A percentile compares a stretch with the other conserved stretches of the same genome.
These are phyloP conservation scores for Colletotrichum musae DNA, from an alignment of 2,329 filamentous ascomycete species.

Conservation along the genomic window DNA sequence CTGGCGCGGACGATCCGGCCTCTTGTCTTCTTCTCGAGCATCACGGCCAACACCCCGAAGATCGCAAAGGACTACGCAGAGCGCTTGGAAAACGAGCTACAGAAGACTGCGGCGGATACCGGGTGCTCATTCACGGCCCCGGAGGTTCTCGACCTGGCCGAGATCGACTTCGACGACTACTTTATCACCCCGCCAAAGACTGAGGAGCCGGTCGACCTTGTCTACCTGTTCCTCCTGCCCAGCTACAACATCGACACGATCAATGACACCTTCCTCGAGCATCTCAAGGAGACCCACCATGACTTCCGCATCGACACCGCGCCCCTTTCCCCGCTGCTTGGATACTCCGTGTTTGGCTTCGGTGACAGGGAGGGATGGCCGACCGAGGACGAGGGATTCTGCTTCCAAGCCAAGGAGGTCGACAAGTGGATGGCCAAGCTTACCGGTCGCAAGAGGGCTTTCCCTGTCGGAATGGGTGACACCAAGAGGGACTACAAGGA, in stretches of 20 bases:
- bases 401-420: constrained; percentile 89
- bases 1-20: constrained; percentile 73
- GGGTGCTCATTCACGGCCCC: constrained; percentile 66
- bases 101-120: constrained; percentile 58
- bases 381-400: constrained; percentile 90
- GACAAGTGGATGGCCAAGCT: constrained; percentile 99
- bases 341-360: constrained; percentile 95
- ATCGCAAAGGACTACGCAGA: constrained; percentile 76
- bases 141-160: constrained; percentile 81
- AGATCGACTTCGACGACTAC: constrained; percentile 93
- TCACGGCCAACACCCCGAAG: constrained; percentile 87
- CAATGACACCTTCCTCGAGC: constrained; percentile 87
- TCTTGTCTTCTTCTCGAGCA: constrained; percentile 89
- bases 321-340: constrained; percentile 80
- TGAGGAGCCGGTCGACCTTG: constrained; percentile 69
- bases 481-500: constrained; percentile 79
- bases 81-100: constrained; percentile 66
- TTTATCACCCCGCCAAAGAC: constrained; percentile 83
- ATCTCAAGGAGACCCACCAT: constrained; percentile 92
- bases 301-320: constrained; percentile 97
- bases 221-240: constrained; percentile 89
- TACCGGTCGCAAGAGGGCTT: constrained; percentile 87
- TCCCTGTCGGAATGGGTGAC: constrained; percentile 90
- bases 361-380: constrained; percentile 95
- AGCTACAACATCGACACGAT: constrained; percentile 97